Evolutionary conservation across 2,329 filamentous ascomycete genomes (phyloP), one percentile per base, ranked within the genome.

Genomic region (Blumeriella jaapii): DNA sequence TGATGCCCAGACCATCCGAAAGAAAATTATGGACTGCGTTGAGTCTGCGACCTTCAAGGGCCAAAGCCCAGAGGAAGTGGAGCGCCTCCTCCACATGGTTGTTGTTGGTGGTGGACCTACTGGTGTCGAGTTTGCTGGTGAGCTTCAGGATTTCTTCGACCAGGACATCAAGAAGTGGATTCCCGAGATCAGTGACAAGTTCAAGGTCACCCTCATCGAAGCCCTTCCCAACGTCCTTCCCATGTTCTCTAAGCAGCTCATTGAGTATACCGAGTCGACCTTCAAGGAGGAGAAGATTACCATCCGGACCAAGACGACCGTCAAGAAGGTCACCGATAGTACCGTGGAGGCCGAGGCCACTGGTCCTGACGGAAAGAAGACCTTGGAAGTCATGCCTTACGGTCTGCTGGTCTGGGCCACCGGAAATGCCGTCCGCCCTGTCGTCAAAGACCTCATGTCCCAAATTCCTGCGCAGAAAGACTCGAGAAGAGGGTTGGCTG

Each of bases 1-100:
- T 48, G 93, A 98, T 60, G 91, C 91, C 39, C 91, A 98, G 64
- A 74, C 76, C 56, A 98, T 98, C 58, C 85, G 91, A 57, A 95
- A 89, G 71, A 86, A 85, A 63, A 95, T 98, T 63, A 98, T 98
- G 91, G 91, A 98, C 67, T 98, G 91, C 60, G 87, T 94, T 51
- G 91, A 98, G 67, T 95, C 89, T 22, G 91, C 91, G 34, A 89
- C 85, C 44, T 95, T 98, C 79, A 96, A 96, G 74, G 89, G 86
- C 57, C 91, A 98, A 66, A 69, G 74, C 23, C 66, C 73, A 11
- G 84, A 91, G 48, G 93, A 98, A 64, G 68, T 93, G 57, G 80
- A 93, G 67, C 85, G 91, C 50, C 76, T 98, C 53, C 72, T 98
- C 59, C 89, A 96, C 71, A 96, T 96, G 87, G 91, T 98, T 36